These are phyloP conservation scores for Venturia pyrina DNA, from an alignment of 2,329 filamentous ascomycete species.

Conservation along the genomic window DNA sequence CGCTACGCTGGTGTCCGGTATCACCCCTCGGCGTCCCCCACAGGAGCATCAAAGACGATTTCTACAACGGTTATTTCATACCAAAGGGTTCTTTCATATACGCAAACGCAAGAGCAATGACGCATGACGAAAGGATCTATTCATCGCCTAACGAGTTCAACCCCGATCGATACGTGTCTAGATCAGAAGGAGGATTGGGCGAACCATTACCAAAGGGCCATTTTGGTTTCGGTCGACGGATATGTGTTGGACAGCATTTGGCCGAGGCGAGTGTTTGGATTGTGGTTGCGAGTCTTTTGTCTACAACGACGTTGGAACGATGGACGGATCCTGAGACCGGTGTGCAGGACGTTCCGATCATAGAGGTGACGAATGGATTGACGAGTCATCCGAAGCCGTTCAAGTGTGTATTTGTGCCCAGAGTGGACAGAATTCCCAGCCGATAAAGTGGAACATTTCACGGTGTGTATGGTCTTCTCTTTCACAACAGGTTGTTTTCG, in stretches of 20 bases:
- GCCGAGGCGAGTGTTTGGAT: conserved; percentile 27
- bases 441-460: not conserved
- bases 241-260: conserved; percentile 21
- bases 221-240: conserved; percentile 33
- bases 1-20: conserved; percentile 32
- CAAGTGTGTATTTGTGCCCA: not conserved
- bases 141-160: conserved; percentile 29
- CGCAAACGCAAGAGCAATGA: conserved; percentile 30
- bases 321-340: not conserved
- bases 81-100: conserved; percentile 29
- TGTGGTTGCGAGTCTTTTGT: not conserved
- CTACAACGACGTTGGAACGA: not conserved
- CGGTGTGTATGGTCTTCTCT: not conserved
- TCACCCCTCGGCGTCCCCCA: conserved; percentile 25
- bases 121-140: conserved; percentile 29
- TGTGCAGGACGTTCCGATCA: not conserved
- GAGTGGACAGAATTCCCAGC: not conserved
- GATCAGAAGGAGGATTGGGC: conserved; percentile 18
- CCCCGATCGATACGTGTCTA: conserved; percentile 32
- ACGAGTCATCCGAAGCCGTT: not conserved
- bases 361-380: not conserved
- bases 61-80: conserved; percentile 29
- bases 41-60: conserved; percentile 23
- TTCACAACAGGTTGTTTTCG: not conserved
- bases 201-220: conserved; percentile 28